phyloP scores from a whole-genome alignment of 129 eudicot species.

The Helianthus tuberosus region DNA sequence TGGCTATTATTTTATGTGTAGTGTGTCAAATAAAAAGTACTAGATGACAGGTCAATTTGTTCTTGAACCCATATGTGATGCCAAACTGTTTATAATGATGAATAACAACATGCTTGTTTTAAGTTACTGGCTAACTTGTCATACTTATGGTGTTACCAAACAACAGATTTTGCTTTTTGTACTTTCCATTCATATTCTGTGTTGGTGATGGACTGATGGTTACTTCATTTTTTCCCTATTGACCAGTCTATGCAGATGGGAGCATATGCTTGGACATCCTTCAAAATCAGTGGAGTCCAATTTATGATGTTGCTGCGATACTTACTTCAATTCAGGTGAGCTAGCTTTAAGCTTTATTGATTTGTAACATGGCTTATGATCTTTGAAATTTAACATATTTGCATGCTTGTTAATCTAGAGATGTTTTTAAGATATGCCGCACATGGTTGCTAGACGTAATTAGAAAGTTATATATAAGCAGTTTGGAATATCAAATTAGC shows the following conservation, averaged over 20 bases:
- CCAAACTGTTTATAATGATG: slow-evolving; percentile 5
- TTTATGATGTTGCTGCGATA: slow-evolving; percentile 85
- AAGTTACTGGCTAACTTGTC: background rate
- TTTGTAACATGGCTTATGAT: background rate
- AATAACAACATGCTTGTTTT: background rate
- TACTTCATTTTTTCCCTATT: background rate
- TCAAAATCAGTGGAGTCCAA: slow-evolving; percentile 92
- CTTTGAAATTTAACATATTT: slow-evolving; percentile 1
- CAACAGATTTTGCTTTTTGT: background rate
- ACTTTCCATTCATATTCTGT: slow-evolving; percentile 1
- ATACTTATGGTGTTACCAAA: slow-evolving; percentile 3
- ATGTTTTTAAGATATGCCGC: background rate
- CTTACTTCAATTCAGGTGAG: slow-evolving; percentile 85
- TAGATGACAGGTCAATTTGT: background rate
- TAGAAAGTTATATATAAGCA: background rate
- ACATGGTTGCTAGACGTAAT: background rate
- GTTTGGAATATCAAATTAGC: background rate
- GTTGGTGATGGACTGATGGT: slow-evolving; percentile 1
- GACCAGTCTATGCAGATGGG: slow-evolving; percentile 73
- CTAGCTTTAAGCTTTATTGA: slow-evolving; percentile 11
- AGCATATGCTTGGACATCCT: slow-evolving; percentile 89
- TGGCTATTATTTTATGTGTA: background rate
- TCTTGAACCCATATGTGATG: background rate
- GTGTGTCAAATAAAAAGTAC: too few species aligned
- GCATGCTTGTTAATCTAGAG: background rate